These are phyloP conservation scores for Candida alai DNA, from an alignment of 805 yeast genomes.

Conservation along the genomic window DNA sequence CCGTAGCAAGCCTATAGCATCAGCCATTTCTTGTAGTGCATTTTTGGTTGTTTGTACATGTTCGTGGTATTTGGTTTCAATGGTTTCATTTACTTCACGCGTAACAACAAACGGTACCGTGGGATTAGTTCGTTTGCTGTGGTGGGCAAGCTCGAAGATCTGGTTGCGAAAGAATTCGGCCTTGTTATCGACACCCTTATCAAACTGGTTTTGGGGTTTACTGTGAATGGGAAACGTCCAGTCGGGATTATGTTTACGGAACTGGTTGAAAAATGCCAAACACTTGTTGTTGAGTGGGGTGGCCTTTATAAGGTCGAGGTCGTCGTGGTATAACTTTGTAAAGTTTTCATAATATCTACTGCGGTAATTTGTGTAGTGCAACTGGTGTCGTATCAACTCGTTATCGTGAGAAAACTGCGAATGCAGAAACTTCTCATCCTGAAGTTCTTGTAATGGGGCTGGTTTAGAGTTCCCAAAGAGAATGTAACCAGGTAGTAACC, in stretches of 20 bases:
- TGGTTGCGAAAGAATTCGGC: conserved; percentile 13
- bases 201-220: conserved; percentile 10
- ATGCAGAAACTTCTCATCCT: too few relatives aligned
- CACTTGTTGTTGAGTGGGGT: conserved; percentile 22
- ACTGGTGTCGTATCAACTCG: conserved; percentile 9
- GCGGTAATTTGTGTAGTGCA: conserved; percentile 25
- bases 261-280: conserved; percentile 20
- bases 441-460: too few relatives aligned
- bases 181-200: conserved; percentile 20
- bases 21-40: conserved; percentile 27
- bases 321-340: conserved; percentile 7
- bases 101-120: background rate
- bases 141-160: background rate
- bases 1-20: conserved; percentile 25
- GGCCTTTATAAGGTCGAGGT: conserved; percentile 7
- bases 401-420: conserved; percentile 13
- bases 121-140: background rate
- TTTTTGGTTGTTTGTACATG: conserved; percentile 14
- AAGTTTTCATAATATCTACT: conserved; percentile 19
- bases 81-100: conserved; percentile 2
- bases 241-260: conserved; percentile 16
- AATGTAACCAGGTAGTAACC: too few relatives aligned
- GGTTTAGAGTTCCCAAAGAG: too few relatives aligned
- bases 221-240: conserved; percentile 19
- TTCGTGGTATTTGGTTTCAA: conserved; percentile 12